Evolutionary conservation across 2,329 filamentous ascomycete species (phyloP).

Genomic region (Coniochaeta sp.): DNA sequence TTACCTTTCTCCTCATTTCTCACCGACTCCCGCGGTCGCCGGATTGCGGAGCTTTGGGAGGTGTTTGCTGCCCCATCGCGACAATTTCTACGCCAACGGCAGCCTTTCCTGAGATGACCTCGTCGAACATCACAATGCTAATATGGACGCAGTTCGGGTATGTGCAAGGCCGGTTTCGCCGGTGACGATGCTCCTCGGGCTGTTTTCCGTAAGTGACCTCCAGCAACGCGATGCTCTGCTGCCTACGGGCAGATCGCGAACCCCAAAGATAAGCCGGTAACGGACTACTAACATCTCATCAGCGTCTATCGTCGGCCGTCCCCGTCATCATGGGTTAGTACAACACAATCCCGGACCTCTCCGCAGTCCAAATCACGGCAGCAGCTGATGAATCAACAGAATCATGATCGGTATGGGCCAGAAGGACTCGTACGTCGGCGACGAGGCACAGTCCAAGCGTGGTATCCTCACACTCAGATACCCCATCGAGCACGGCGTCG

Average conservation of each 20-base stretch:
- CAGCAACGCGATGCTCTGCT: slow-evolving; percentile 3
- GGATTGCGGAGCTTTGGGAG: slow-evolving; percentile 4
- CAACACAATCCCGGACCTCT: slow-evolving; percentile 1
- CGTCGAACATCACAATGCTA: slow-evolving; percentile 18
- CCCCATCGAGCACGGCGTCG: slow-evolving; percentile 99
- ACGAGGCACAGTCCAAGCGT: slow-evolving; percentile 99
- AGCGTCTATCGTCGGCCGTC: slow-evolving; percentile 99
- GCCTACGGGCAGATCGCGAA: background rate
- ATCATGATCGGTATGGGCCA: slow-evolving; percentile 99
- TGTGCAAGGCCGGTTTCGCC: slow-evolving; percentile 99
- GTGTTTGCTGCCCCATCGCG: slow-evolving; percentile 7
- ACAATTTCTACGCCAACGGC: slow-evolving; percentile 1
- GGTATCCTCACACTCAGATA: slow-evolving; percentile 99
- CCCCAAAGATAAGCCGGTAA: background rate
- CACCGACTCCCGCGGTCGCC: slow-evolving; percentile 23
- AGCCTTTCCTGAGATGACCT: background rate
- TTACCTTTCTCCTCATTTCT: slow-evolving; percentile 23
- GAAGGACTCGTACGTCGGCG: slow-evolving; percentile 99
- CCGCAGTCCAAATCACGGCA: slow-evolving; percentile 3
- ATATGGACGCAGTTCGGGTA: slow-evolving; percentile 76
- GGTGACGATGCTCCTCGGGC: slow-evolving; percentile 99
- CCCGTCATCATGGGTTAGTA: slow-evolving; percentile 98
- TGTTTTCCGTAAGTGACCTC: slow-evolving; percentile 90
- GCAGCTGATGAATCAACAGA: slow-evolving; percentile 40
- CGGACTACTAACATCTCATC: slow-evolving; percentile 16